These are phyloP conservation scores for Picochlorum sp. DNA, from an alignment of 139 green algal genomes.

Conservation along the genomic window DNA sequence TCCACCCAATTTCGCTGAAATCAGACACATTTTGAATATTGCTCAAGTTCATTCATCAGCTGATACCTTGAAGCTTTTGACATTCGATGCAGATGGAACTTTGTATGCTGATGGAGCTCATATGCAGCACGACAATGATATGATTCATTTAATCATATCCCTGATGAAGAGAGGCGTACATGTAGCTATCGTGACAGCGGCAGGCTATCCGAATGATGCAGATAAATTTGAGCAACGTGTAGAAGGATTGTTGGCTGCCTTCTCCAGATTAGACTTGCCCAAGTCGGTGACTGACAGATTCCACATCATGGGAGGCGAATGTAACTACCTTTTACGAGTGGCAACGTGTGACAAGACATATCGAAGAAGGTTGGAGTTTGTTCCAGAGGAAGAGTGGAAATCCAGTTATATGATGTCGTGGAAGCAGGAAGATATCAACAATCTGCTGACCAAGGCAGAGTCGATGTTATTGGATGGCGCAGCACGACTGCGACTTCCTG, in stretches of 20 bases:
- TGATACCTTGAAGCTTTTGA: slow-evolving; percentile 71
- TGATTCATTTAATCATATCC: slow-evolving; percentile 18
- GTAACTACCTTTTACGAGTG: slow-evolving; percentile 92
- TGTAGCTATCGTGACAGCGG: slow-evolving; percentile 91
- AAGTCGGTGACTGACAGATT: slow-evolving; percentile 67
- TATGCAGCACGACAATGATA: slow-evolving; percentile 78
- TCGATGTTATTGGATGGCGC: slow-evolving; percentile 47
- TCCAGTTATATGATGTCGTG: slow-evolving; percentile 64
- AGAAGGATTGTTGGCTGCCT: slow-evolving; percentile 70
- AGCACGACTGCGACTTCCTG: slow-evolving; percentile 45
- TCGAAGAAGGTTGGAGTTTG: slow-evolving; percentile 73
- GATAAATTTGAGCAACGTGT: slow-evolving; percentile 75
- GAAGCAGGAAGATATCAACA: slow-evolving; percentile 33
- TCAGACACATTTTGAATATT: slow-evolving; percentile 90
- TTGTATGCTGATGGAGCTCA: slow-evolving; percentile 90
- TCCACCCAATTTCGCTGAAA: slow-evolving; percentile 93
- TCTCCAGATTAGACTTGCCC: slow-evolving; percentile 56
- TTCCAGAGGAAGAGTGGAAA: slow-evolving; percentile 79
- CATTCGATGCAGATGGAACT: slow-evolving; percentile 95
- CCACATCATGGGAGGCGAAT: slow-evolving; percentile 94
- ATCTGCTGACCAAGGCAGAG: slow-evolving; percentile 44
- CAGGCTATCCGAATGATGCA: slow-evolving; percentile 79
- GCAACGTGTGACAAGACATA: not conserved
- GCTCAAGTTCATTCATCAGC: slow-evolving; percentile 76
- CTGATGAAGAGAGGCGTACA: slow-evolving; percentile 44